A percentile compares a stretch with the other conserved stretches of the same genome.
Evolutionary conservation across 1,284 basidiomycete species (phyloP).

Genomic region (Leucoagaricus sp.): DNA sequence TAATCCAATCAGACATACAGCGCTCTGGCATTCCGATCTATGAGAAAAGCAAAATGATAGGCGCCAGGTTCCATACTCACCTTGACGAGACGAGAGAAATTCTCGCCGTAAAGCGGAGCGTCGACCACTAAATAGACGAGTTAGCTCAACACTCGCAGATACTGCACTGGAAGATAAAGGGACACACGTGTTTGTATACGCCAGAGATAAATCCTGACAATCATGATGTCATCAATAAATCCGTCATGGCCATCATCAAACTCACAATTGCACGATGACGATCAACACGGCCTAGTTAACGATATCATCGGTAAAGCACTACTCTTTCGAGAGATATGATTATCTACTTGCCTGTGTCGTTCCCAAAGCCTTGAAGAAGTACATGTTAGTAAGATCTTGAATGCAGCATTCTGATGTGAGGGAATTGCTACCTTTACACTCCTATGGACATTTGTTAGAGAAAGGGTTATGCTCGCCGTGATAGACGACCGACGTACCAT

Average conservation of each 20-base stretch:
- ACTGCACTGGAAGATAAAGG: neutral
- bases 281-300: neutral
- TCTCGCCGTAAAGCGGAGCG: neutral
- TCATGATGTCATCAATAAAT: neutral
- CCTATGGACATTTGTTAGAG: neutral
- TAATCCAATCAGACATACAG: neutral
- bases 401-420: too few relatives aligned
- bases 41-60: neutral
- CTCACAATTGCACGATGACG: conserved; percentile 1
- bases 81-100: neutral
- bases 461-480: too few relatives aligned
- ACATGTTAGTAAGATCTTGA: neutral
- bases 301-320: neutral
- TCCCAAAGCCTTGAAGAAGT: neutral
- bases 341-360: neutral
- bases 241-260: neutral
- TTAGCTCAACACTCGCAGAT: too few relatives aligned
- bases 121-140: neutral
- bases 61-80: neutral
- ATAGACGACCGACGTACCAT: neutral
- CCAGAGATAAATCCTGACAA: neutral
- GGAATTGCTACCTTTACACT: conserved; percentile 1
- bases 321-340: too few relatives aligned
- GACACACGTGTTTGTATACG: neutral
- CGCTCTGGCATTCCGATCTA: too few relatives aligned